Base-by-base conservation (phyloP, 495 filamentous ascomycete genomes). In the Aspergillus biplanus region DNA sequence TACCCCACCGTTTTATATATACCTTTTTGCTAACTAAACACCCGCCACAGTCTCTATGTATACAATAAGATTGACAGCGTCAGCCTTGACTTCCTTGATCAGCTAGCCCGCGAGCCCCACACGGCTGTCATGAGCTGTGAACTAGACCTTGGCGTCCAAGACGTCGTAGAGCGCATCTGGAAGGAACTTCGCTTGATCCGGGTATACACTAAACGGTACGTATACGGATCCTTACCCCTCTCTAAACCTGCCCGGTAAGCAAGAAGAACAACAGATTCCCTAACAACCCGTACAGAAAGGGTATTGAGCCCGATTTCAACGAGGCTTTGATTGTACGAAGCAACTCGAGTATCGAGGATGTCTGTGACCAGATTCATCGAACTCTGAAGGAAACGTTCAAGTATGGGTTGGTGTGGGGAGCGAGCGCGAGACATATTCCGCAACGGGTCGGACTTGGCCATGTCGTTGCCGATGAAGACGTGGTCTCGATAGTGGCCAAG, bases 21-120 rank as follows among this genome's bases (percentile, higher is more conserved):
- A 27, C 1, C 21, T 27, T 27, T 2, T 27, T 18, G 50, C 33
- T 47, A 59, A 66, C 44, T 52, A 18, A 31, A 35, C 32, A 39
- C 21, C 21, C 21, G 21, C 21, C 21, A 5, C 58, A 96, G 93
- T 71, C 84, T 99, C 31, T 99, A 99, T 78, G 96, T 97, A 33
- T 99, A 99, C 86, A 99, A 99, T 90, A 99, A 99, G 78, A 96
- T 99, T 80, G 96, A 99, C 82, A 89, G 87, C 74, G 89, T 99
- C 67, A 93, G 90, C 32, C 84, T 99, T 63, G 91, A 97, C 67
- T 96, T 93, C 80, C 85, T 99, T 16, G 91, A 99, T 77, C 85
- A 89, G 68, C 82, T 99, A 4, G 96, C 96, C 11, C 89, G 91
- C 58, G 96, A 99, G 74, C 91, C 92, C 4, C 83, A 97, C 76